These are phyloP conservation scores for Naganishia friedmannii DNA, from an alignment of 768 basidiomycete species.

Conservation along the genomic window DNA sequence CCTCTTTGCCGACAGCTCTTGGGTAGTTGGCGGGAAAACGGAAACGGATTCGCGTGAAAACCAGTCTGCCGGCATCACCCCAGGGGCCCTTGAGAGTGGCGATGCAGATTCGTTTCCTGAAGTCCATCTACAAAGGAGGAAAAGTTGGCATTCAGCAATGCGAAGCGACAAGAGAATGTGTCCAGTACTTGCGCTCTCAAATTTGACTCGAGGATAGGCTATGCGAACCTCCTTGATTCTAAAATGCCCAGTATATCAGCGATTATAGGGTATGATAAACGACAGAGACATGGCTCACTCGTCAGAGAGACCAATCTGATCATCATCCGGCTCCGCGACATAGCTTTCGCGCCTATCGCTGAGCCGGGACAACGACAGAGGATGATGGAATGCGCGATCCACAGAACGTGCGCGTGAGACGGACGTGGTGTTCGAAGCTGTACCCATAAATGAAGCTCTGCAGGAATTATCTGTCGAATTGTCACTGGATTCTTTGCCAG, in stretches of 20 bases:
- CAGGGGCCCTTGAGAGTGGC: constrained; percentile 84
- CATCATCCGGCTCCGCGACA: constrained; percentile 9
- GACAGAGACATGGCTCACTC: constrained; percentile 19
- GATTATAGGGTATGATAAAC: too few species aligned
- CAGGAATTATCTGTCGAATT: constrained; percentile 24
- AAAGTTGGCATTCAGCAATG: neutral
- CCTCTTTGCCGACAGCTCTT: constrained; percentile 56
- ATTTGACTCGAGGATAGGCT: constrained; percentile 71
- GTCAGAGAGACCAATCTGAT: constrained; percentile 29
- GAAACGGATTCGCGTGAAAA: constrained; percentile 81
- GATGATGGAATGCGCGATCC: constrained; percentile 22
- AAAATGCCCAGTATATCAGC: neutral
- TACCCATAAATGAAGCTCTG: constrained; percentile 18
- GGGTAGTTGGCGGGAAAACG: constrained; percentile 78
- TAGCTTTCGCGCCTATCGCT: constrained; percentile 21
- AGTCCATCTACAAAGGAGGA: constrained; percentile 50
- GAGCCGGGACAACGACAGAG: constrained; percentile 1
- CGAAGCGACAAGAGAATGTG: neutral
- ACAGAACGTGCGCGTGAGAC: constrained; percentile 20
- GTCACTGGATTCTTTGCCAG: constrained; percentile 32
- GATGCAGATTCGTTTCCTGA: constrained; percentile 67
- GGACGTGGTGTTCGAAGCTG: constrained; percentile 17
- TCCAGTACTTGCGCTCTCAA: constrained; percentile 62
- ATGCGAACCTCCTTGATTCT: constrained; percentile 59
- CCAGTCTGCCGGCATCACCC: constrained; percentile 76